Conservation (phyloP, 768 basidiomycete species). For the Sarcomyxa edulis region DNA sequence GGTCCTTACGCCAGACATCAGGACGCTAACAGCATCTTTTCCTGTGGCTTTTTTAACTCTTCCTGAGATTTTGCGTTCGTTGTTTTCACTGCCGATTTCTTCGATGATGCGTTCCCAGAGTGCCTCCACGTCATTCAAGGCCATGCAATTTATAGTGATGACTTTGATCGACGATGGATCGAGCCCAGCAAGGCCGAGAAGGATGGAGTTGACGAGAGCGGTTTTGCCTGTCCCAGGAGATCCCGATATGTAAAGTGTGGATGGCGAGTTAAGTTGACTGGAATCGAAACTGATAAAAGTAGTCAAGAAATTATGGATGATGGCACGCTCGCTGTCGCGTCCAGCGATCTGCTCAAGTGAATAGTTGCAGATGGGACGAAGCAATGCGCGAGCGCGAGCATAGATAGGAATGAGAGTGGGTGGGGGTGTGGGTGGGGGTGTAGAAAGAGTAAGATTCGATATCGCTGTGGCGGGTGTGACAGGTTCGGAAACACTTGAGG, state of each 20-base stretch:
- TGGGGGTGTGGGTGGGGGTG: conserved; percentile 62
- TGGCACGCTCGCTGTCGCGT: conserved; percentile 57
- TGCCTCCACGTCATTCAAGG: conserved; percentile 56
- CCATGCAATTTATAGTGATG: conserved; percentile 76
- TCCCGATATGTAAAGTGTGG: conserved; percentile 82
- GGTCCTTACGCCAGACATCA: conserved; percentile 34
- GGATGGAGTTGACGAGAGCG: conserved; percentile 67
- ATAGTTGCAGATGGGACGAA: conserved; percentile 67
- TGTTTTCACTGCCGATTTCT: conserved; percentile 34
- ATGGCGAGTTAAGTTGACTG: conserved; percentile 15
- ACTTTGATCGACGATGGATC: conserved; percentile 34
- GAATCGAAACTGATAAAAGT: conserved; percentile 38
- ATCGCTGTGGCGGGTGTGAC: conserved; percentile 41
- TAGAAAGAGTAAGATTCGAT: conserved; percentile 39
- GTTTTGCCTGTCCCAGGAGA: conserved; percentile 93
- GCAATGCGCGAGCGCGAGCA: conserved; percentile 59
- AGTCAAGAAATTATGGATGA: conserved; percentile 54
- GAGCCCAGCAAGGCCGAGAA: conserved; percentile 36
- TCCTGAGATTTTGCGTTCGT: conserved; percentile 28
- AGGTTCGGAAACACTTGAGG: conserved; percentile 33
- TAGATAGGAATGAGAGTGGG: conserved; percentile 42
- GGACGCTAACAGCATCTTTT: conserved; percentile 39
- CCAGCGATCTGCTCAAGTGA: conserved; percentile 52
- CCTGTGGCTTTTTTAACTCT: conserved; percentile 39
- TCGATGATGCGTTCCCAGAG: conserved; percentile 69